These are phyloP conservation scores for Saposhnikovia divaricata DNA, from an alignment of 129 eudicot species.

Conservation along the genomic window DNA sequence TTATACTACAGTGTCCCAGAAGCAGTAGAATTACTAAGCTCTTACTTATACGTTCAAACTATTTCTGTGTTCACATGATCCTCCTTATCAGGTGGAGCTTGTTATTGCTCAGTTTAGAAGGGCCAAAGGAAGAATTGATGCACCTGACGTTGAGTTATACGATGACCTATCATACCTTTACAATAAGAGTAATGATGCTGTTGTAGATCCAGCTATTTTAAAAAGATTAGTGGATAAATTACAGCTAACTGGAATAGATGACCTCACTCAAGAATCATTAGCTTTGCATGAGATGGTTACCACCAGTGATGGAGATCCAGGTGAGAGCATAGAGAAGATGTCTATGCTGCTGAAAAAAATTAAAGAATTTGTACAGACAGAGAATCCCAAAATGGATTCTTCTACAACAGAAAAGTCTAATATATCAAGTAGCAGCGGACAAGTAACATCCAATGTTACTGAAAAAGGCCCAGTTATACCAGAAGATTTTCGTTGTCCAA, in stretches of 20 bases:
- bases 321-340: conserved; percentile 80
- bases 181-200: conserved; percentile 34
- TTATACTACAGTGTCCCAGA: neutral
- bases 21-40: neutral
- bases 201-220: conserved; percentile 47
- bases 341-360: conserved; percentile 61
- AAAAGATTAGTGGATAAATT: conserved; percentile 68
- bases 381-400: conserved; percentile 47
- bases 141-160: conserved; percentile 57
- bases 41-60: neutral
- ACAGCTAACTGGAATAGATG: conserved; percentile 64
- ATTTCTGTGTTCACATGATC: neutral
- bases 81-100: conserved; percentile 62
- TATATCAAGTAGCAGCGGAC: conserved; percentile 33
- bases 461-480: conserved; percentile 43
- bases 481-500: conserved; percentile 88
- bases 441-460: conserved; percentile 31
- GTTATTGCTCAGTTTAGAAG: conserved; percentile 84
- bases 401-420: conserved; percentile 23
- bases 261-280: conserved; percentile 80
- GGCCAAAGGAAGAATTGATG: conserved; percentile 78
- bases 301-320: conserved; percentile 62
- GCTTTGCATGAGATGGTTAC: conserved; percentile 93
- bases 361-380: conserved; percentile 73
- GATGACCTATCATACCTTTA: conserved; percentile 62